Evolutionary conservation across 2,329 filamentous ascomycete species (phyloP), one percentile per base, ranked within the genome.

Genomic region (Exophiala mesophila): DNA sequence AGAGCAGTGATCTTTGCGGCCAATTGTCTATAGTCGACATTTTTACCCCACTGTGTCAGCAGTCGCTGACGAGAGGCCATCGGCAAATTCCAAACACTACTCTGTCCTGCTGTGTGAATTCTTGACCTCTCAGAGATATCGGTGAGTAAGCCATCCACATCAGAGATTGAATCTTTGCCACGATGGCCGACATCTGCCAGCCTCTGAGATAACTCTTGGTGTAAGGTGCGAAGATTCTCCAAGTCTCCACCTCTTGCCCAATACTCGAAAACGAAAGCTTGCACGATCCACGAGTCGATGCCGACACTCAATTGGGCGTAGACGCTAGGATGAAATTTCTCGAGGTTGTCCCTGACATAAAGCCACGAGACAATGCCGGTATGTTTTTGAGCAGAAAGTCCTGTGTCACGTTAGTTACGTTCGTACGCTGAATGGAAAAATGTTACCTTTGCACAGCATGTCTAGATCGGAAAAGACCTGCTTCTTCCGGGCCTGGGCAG

Each of bases 171-270:
- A 12, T n/a, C 20, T 7, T 31, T 30, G 15, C 34, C 36, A 29
- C 16, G 21, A 20, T 30, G 30, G 6, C 24, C 20, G 4, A 31
- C 21, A 12, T 41, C 32, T 23, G 33, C 23, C 5, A 50, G 39
- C 24, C 42, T 46, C 3, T 19, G 45, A n/a, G 41, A 43, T 6
- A 59, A 47, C 26, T 59, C 57, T 17, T 47, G 39, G 35, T 52
- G 52, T 41, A 59, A 36, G 17, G 49, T 38, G 12, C 52, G 44
- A 16, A 58, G 42, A 17, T 53, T 54, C 17, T 49, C 41, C 9
- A 59, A 32, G 36, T 59, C 57, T 12, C 56, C 55, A 29, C 57
- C 57, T 18, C 35, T 44, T 8, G 45, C 50, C 57, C 57, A 59
- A 35, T 53, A 56, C 21, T 57, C 53, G 35, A 56, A 59, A 2